These are phyloP conservation scores for Mucuna pruriens DNA, from an alignment of 306 rosid genomes.

Conservation along the genomic window DNA sequence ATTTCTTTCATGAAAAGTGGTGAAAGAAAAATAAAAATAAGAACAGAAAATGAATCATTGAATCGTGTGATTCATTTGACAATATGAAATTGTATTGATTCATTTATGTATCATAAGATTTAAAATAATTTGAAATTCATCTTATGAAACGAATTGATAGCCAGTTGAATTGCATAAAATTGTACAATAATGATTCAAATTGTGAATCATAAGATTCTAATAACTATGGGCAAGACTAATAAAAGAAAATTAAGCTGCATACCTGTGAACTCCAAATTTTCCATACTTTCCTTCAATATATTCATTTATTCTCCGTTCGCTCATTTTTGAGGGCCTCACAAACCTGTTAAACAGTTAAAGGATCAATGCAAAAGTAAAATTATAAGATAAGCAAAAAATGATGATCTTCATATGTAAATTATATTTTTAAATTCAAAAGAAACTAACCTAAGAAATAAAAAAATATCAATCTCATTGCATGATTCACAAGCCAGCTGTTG, in stretches of 20 bases:
- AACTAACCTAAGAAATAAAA: constrained; percentile 23
- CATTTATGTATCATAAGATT: too few species aligned
- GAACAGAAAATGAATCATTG: too few species aligned
- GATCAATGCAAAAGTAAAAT: constrained; percentile 24
- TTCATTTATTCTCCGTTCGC: constrained; percentile 67
- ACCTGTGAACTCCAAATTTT: constrained; percentile 91
- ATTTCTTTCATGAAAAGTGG: too few species aligned
- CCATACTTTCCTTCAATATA: constrained; percentile 94
- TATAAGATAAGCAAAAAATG: background rate
- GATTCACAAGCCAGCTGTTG: constrained; percentile 13
- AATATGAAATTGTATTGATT: too few species aligned
- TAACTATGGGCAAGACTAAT: background rate
- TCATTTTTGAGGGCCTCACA: constrained; percentile 86
- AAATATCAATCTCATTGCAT: constrained; percentile 13
- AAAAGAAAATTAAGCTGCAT: constrained; percentile 38
- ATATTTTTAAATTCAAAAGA: constrained; percentile 21
- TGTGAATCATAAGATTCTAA: too few species aligned
- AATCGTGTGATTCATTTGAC: too few species aligned
- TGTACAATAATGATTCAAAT: too few species aligned
- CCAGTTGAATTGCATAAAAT: too few species aligned
- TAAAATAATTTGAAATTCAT: too few species aligned
- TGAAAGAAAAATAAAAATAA: too few species aligned
- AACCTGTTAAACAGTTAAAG: constrained; percentile 70
- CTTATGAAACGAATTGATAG: too few species aligned
- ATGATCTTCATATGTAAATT: background rate